Conservation (phyloP, 2,329 filamentous ascomycete genomes). For the Botryotinia globosa region DNA sequence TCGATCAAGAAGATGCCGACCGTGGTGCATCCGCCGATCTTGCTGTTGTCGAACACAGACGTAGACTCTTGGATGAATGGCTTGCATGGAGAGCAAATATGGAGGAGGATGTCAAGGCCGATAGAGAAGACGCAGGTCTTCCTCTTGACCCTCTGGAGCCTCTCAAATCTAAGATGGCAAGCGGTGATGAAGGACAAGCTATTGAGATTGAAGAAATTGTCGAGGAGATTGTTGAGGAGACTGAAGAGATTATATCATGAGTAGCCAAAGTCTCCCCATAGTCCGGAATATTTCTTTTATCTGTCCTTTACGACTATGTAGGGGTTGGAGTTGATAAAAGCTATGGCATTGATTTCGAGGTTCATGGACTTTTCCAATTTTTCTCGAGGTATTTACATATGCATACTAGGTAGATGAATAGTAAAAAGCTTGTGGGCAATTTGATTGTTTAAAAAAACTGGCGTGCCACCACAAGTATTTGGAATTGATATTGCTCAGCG, state of each 20-base stretch:
- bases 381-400: constrained; percentile 16
- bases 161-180: constrained; percentile 55
- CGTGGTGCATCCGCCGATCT: constrained; percentile 92
- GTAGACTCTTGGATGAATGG: constrained; percentile 85
- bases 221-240: constrained; percentile 78
- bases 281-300: constrained; percentile 4
- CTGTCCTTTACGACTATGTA: constrained; percentile 19
- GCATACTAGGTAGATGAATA: constrained; percentile 20
- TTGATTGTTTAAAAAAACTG: neutral
- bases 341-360: constrained; percentile 20
- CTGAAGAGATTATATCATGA: constrained; percentile 64
- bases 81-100: constrained; percentile 74
- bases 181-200: constrained; percentile 56
- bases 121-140: constrained; percentile 66
- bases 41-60: constrained; percentile 85
- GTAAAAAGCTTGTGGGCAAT: constrained; percentile 10
- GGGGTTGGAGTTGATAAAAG: constrained; percentile 22
- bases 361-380: constrained; percentile 9
- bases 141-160: constrained; percentile 63
- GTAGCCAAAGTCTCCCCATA: neutral
- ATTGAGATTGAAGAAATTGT: constrained; percentile 84
- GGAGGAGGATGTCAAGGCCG: constrained; percentile 68
- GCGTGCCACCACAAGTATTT: neutral
- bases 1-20: constrained; percentile 92
- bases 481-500: neutral